A percentile compares a stretch with the other conserved stretches of the same genome.
Evolutionary conservation across 2,329 filamentous ascomycete genomes (phyloP).

Genomic region (Fusarium scirpi): DNA sequence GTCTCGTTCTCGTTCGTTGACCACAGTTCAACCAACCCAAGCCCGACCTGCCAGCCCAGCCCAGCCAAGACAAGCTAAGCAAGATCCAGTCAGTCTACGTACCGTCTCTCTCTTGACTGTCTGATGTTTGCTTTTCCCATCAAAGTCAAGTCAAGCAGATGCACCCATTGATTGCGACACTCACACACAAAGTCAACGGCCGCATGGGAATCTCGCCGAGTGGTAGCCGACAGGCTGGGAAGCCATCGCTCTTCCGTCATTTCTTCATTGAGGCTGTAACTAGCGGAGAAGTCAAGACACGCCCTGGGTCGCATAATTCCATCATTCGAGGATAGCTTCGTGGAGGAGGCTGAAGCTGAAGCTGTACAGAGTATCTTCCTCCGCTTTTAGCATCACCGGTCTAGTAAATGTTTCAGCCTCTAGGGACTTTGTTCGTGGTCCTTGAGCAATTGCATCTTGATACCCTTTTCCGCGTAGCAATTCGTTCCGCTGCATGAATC

Average conservation of each 20-base stretch:
- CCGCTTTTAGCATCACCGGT: background rate
- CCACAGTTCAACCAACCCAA: background rate
- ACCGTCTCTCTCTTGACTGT: background rate
- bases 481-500: slow-evolving; percentile 15
- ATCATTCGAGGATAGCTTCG: slow-evolving; percentile 2
- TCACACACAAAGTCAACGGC: slow-evolving; percentile 10
- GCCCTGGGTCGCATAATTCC: background rate
- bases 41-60: background rate
- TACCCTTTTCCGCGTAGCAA: slow-evolving; percentile 10
- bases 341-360: slow-evolving; percentile 3
- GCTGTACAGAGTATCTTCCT: background rate
- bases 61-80: slow-evolving; percentile 17
- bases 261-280: slow-evolving; percentile 26
- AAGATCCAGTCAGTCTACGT: background rate
- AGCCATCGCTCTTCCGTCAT: background rate
- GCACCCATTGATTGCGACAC: slow-evolving; percentile 18
- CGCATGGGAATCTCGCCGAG: slow-evolving; percentile 41
- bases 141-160: background rate
- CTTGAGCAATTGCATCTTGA: slow-evolving; percentile 24
- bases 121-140: background rate
- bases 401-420: slow-evolving; percentile 15
- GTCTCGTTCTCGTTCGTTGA: background rate
- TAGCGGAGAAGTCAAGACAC: slow-evolving; percentile 23
- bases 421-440: slow-evolving; percentile 24
- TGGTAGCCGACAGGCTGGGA: slow-evolving; percentile 40